Percentiles rank a stretch among this genome's conserved stretches.
Evolutionary conservation across 2,329 filamentous ascomycete species (phyloP).

Genomic region (Microsporum canis): DNA sequence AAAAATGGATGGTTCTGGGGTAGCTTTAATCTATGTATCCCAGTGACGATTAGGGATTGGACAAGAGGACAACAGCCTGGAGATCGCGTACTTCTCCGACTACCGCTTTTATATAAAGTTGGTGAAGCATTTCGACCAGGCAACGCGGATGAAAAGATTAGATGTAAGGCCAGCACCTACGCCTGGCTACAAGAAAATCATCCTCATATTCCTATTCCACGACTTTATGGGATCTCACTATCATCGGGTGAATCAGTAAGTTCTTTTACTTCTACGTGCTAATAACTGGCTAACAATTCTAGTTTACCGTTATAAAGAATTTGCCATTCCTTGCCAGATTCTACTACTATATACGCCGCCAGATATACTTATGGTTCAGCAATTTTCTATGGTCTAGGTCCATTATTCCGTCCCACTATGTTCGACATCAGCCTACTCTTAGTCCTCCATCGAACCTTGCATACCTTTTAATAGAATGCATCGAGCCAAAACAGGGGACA

Average conservation of each 20-base stretch:
- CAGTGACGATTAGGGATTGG: background rate
- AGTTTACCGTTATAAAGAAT: background rate
- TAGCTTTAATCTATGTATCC: slow-evolving; percentile 29
- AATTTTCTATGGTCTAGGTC: background rate
- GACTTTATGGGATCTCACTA: slow-evolving; percentile 14
- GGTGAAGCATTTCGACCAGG: slow-evolving; percentile 6
- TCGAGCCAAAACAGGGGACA: slow-evolving; percentile 13
- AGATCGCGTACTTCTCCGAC: background rate
- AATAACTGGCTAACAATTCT: slow-evolving; percentile 21
- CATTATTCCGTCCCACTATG: background rate
- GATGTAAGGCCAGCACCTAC: slow-evolving; percentile 4
- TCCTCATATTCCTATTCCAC: slow-evolving; percentile 12
- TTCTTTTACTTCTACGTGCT: background rate
- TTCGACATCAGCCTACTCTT: background rate
- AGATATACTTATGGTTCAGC: background rate
- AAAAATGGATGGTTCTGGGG: slow-evolving; percentile 21
- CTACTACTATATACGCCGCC: background rate
- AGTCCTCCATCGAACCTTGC: background rate
- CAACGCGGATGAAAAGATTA: slow-evolving; percentile 8
- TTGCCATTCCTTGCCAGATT: background rate
- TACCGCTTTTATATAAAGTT: slow-evolving; percentile 3
- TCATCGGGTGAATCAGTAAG: slow-evolving; percentile 2
- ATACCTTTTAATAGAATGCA: slow-evolving; percentile 17
- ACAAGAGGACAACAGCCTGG: background rate
- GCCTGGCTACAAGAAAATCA: slow-evolving; percentile 4